Percentiles rank a stretch among this genome's conserved stretches.
These are phyloP conservation scores for Trypethelium eluteriae DNA, from an alignment of 495 filamentous ascomycete genomes.

Conservation along the genomic window DNA sequence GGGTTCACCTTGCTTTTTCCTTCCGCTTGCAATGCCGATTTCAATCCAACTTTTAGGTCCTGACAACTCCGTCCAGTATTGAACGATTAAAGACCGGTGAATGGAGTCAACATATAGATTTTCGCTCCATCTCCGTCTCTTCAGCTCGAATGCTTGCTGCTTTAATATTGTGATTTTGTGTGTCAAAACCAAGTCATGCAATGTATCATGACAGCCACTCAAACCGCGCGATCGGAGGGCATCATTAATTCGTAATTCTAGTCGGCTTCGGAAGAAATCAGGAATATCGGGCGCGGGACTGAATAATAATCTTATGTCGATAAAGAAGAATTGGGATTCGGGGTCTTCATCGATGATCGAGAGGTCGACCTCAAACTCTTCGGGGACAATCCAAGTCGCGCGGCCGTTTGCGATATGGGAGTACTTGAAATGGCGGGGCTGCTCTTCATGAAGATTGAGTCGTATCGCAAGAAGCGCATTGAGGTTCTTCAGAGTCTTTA, in stretches of 20 bases:
- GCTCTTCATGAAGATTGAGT: constrained; percentile 64
- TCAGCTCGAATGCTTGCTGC: constrained; percentile 65
- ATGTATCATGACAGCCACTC: constrained; percentile 66
- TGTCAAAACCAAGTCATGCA: constrained; percentile 79
- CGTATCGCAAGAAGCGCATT: constrained; percentile 76
- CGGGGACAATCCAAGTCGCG: constrained; percentile 72
- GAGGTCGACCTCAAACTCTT: constrained; percentile 89
- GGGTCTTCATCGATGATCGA: constrained; percentile 76
- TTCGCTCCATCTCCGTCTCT: constrained; percentile 62
- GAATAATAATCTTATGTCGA: constrained; percentile 83
- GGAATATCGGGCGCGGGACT: constrained; percentile 55
- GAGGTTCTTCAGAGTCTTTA: constrained; percentile 65
- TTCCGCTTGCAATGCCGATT: constrained; percentile 66
- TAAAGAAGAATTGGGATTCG: constrained; percentile 77
- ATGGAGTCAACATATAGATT: constrained; percentile 65
- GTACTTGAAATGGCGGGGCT: constrained; percentile 63
- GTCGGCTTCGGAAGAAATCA: constrained; percentile 47
- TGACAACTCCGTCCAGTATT: constrained; percentile 73
- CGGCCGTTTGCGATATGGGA: constrained; percentile 71
- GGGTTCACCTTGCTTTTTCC: constrained; percentile 37
- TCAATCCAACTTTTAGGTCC: constrained; percentile 81
- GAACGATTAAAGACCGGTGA: constrained; percentile 70
- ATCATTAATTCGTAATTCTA: constrained; percentile 66
- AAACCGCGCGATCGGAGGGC: constrained; percentile 58
- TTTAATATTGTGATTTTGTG: constrained; percentile 75